These are phyloP conservation scores for Metarhizium brunneum DNA, from an alignment of 2,329 filamentous ascomycete species.

Conservation along the genomic window DNA sequence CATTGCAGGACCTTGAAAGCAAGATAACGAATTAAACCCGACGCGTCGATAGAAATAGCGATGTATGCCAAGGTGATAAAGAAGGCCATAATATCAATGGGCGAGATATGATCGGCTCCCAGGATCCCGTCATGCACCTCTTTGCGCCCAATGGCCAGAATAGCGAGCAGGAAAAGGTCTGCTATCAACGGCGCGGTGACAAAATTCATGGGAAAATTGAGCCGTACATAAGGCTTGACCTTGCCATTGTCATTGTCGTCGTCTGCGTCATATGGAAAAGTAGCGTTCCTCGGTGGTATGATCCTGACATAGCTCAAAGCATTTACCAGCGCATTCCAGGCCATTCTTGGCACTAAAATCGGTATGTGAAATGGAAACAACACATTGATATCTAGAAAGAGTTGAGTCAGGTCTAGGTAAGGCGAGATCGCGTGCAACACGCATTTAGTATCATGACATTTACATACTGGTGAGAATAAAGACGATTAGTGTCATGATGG, in stretches of 20 bases:
- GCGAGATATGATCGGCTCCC: conserved; percentile 55
- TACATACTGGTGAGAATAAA: conserved; percentile 62
- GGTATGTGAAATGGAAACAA: conserved; percentile 61
- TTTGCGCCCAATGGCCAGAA: conserved; percentile 53
- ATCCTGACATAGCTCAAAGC: conserved; percentile 33
- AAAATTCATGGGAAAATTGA: conserved; percentile 58
- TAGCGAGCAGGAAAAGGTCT: conserved; percentile 62
- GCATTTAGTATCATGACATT: neutral
- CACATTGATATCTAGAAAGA: conserved; percentile 52
- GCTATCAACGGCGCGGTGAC: conserved; percentile 62
- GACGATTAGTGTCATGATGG: conserved; percentile 59
- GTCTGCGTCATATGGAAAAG: conserved; percentile 13
- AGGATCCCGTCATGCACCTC: conserved; percentile 63
- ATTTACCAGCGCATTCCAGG: conserved; percentile 36
- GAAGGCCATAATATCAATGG: conserved; percentile 66
- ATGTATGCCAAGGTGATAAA: conserved; percentile 69
- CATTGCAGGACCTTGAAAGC: conserved; percentile 62
- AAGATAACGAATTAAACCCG: conserved; percentile 60
- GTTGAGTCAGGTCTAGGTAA: neutral
- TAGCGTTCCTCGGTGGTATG: conserved; percentile 32
- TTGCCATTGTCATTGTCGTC: conserved; percentile 17
- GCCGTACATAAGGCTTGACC: conserved; percentile 32
- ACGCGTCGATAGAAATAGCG: conserved; percentile 68
- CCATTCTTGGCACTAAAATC: conserved; percentile 43
- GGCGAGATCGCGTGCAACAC: neutral